Evolutionary conservation across 495 filamentous ascomycete species (phyloP).

Genomic region (Cryomyces minteri): DNA sequence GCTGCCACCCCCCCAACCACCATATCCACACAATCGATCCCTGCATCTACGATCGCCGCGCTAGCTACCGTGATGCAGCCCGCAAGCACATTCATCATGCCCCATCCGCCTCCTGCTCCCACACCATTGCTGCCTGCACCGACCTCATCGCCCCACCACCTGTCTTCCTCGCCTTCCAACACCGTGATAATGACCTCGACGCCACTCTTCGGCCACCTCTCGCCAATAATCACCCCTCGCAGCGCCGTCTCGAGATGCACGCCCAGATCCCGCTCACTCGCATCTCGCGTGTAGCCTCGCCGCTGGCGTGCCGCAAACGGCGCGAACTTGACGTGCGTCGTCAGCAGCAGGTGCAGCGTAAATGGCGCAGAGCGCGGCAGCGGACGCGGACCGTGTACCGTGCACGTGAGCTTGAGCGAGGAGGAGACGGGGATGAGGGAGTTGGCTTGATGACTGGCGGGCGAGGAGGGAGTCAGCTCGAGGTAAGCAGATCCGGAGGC

Average conservation of each 20-base stretch:
- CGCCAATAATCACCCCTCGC: conserved; percentile 72
- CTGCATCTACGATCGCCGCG: conserved; percentile 88
- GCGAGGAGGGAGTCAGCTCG: conserved; percentile 51
- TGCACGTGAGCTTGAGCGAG: conserved; percentile 74
- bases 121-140: conserved; percentile 8
- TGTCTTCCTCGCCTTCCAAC: conserved; percentile 72
- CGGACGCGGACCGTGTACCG: conserved; percentile 82
- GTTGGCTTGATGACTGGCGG: conserved; percentile 20
- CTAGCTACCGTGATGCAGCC: conserved; percentile 88
- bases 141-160: conserved; percentile 37
- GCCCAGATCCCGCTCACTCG: conserved; percentile 71
- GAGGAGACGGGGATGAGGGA: conserved; percentile 26
- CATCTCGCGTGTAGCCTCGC: conserved; percentile 73
- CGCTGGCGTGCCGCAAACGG: conserved; percentile 75
- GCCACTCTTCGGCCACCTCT: conserved; percentile 91
- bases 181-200: conserved; percentile 84
- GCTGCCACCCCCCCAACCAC: conserved; percentile 82
- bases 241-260: conserved; percentile 84
- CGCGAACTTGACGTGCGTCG: conserved; percentile 86
- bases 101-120: conserved; percentile 31
- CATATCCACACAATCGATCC: conserved; percentile 87
- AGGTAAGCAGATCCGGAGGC: conserved; percentile 89
- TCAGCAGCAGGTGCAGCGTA: conserved; percentile 75
- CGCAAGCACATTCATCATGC: conserved; percentile 77
- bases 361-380: conserved; percentile 79